These are phyloP conservation scores for Quercus lobata DNA, from an alignment of 331 rosid species.

Conservation along the genomic window DNA sequence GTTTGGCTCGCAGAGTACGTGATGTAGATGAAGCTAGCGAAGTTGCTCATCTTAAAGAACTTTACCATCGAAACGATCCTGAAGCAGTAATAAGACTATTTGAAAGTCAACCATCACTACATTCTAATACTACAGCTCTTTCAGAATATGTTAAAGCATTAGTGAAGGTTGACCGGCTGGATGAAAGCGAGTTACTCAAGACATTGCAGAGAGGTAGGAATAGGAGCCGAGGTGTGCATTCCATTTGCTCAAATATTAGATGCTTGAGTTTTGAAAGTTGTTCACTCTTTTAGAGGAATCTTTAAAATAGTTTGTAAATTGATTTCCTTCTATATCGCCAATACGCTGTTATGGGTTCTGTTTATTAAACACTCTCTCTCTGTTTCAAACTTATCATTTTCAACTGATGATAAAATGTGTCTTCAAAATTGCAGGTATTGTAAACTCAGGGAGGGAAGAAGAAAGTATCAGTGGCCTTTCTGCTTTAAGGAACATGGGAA, in stretches of 20 bases:
- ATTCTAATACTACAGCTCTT: conserved; percentile 60
- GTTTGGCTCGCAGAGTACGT: conserved; percentile 53
- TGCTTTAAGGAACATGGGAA: conserved; percentile 56
- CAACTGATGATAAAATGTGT: not conserved
- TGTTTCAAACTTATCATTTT: not conserved
- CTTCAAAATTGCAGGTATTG: conserved; percentile 46
- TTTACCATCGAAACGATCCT: conserved; percentile 57
- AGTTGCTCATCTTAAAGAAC: conserved; percentile 71
- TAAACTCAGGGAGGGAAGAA: conserved; percentile 49
- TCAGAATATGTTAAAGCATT: conserved; percentile 81
- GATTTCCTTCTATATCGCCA: not conserved
- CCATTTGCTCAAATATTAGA: not conserved
- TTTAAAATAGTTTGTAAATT: not conserved
- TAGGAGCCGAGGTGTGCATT: conserved; percentile 15
- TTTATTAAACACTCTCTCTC: not conserved
- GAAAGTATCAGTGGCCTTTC: conserved; percentile 49
- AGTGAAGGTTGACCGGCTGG: conserved; percentile 78
- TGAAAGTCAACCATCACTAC: conserved; percentile 79
- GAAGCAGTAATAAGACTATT: conserved; percentile 79
- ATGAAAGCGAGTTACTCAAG: conserved; percentile 72
- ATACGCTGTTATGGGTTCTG: not conserved
- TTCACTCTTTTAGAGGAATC: no score
- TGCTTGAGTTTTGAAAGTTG: no score
- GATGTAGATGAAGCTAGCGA: conserved; percentile 71
- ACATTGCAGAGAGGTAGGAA: conserved; percentile 71